These are phyloP conservation scores for Nitzschia sp. DNA, from an alignment of 108 stramenopile genomes.

Conservation along the genomic window DNA sequence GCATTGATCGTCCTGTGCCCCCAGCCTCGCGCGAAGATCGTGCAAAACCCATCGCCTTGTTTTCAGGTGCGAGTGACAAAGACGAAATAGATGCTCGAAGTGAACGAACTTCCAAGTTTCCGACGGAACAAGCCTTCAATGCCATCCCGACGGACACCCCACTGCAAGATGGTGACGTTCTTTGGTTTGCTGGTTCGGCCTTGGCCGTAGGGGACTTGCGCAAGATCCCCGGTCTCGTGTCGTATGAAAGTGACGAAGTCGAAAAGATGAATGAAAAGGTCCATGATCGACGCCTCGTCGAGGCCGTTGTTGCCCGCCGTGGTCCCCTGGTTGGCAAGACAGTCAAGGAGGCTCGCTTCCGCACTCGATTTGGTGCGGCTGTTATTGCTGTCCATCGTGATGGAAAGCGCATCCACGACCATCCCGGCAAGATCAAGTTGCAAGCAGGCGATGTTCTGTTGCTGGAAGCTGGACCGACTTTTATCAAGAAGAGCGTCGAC, in stretches of 20 bases:
- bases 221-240: constrained; percentile 79
- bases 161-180: constrained; percentile 46
- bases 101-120: constrained; percentile 4
- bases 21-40: not conserved
- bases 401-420: constrained; percentile 77
- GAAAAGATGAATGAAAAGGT: constrained; percentile 74
- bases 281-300: constrained; percentile 77
- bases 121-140: constrained; percentile 8
- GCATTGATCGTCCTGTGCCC: constrained; percentile 67
- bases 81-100: not conserved
- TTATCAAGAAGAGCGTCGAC: constrained; percentile 59
- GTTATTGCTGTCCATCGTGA: constrained; percentile 88
- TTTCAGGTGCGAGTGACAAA: not conserved
- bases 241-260: constrained; percentile 68
- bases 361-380: constrained; percentile 80
- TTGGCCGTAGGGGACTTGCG: constrained; percentile 54
- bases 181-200: constrained; percentile 82
- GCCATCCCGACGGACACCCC: constrained; percentile 41
- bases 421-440: constrained; percentile 79
- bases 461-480: constrained; percentile 84
- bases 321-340: constrained; percentile 81
- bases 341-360: constrained; percentile 69
- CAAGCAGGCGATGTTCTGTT: constrained; percentile 85
- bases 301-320: constrained; percentile 78
- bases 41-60: not conserved